Evolutionary conservation across 148 eudicot genomes (phyloP).

Genomic region (Rhododendron vialii): DNA sequence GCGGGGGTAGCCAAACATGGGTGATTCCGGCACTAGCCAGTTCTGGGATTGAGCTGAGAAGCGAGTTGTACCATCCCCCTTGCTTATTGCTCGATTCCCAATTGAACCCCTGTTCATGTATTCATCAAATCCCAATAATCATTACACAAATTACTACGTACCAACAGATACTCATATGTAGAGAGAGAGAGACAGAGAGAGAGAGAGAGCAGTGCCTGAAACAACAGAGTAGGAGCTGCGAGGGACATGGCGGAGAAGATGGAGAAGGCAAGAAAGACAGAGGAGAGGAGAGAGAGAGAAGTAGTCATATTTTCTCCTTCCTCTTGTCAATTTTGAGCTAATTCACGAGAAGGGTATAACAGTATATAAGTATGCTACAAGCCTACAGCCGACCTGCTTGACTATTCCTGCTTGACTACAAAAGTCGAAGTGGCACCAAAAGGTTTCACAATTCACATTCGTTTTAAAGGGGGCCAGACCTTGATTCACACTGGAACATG

Average conservation of each 20-base stretch:
- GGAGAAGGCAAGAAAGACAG: background rate
- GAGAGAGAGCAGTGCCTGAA: background rate
- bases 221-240: background rate
- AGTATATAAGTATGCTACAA: background rate
- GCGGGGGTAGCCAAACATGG: slow-evolving; percentile 85
- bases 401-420: background rate
- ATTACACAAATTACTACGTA: background rate
- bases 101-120: slow-evolving; percentile 51
- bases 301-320: background rate
- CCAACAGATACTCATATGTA: background rate
- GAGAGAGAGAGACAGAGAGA: background rate
- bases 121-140: background rate
- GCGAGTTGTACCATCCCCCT: slow-evolving; percentile 68
- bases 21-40: slow-evolving; percentile 58
- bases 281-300: background rate
- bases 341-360: background rate
- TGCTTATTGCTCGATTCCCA: slow-evolving; percentile 62
- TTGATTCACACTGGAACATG: background rate
- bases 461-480: background rate
- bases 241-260: background rate
- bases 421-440: background rate
- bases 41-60: slow-evolving; percentile 34
- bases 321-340: background rate
- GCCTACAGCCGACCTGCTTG: background rate
- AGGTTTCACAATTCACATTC: background rate